Conservation (phyloP, 2,329 filamentous ascomycete species). For the Fusarium sp. region DNA sequence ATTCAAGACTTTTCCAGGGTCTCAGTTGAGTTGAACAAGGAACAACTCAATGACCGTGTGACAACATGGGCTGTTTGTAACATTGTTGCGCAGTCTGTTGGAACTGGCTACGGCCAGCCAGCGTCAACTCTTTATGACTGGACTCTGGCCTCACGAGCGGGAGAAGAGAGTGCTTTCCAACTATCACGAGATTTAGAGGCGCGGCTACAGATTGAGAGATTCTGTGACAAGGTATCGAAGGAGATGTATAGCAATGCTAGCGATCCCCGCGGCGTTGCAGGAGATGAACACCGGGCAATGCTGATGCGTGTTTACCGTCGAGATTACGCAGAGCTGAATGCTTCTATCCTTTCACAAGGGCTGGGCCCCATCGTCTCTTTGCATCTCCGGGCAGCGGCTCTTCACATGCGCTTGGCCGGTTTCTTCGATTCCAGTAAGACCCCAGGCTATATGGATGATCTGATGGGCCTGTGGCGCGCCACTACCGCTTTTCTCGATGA, state of each 20-base stretch:
- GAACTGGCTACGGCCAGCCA: conserved; percentile 85
- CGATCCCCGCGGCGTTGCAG: conserved; percentile 74
- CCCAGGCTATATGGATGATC: conserved; percentile 75
- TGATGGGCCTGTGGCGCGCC: conserved; percentile 79
- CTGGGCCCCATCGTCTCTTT: conserved; percentile 69
- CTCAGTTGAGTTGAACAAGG: conserved; percentile 77
- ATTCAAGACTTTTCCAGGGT: conserved; percentile 85
- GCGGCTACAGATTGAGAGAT: conserved; percentile 75
- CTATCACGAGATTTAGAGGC: conserved; percentile 71
- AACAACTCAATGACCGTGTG: conserved; percentile 81
- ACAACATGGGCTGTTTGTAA: conserved; percentile 88
- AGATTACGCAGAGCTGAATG: conserved; percentile 71
- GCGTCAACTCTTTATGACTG: conserved; percentile 81
- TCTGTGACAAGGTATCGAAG: conserved; percentile 80
- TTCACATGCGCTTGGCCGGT: conserved; percentile 80
- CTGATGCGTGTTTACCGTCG: conserved; percentile 72
- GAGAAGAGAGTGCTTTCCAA: conserved; percentile 67
- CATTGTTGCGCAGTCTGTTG: conserved; percentile 81
- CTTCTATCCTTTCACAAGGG: conserved; percentile 66
- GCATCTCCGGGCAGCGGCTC: conserved; percentile 75
- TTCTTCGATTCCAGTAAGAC: conserved; percentile 83
- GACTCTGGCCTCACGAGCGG: conserved; percentile 70
- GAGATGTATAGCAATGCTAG: conserved; percentile 82
- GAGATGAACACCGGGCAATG: conserved; percentile 73
- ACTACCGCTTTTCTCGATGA: conserved; percentile 75